phyloP scores from a whole-genome alignment of 179 eudicot species.

The Heliamphora pulchella region DNA sequence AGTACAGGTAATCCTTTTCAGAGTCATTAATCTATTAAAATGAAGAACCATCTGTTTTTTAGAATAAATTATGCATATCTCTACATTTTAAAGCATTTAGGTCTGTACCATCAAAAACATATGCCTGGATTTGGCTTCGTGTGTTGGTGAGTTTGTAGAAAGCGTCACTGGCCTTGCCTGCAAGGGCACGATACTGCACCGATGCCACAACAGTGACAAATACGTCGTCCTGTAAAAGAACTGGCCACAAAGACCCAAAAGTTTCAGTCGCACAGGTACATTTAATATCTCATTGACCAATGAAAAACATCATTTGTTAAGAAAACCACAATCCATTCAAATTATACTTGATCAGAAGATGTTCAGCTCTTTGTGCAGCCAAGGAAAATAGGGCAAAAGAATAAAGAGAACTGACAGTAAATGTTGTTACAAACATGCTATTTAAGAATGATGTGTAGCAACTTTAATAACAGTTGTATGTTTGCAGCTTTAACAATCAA shows the following conservation, averaged over 20 bases:
- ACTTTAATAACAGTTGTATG: too few relatives aligned
- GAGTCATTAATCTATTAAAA: neutral
- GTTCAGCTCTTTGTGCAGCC: neutral
- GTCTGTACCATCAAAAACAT: constrained; percentile 36
- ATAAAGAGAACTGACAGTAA: too few relatives aligned
- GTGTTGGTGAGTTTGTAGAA: constrained; percentile 40
- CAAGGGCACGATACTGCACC: constrained; percentile 35
- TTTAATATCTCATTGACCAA: neutral
- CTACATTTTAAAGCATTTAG: neutral
- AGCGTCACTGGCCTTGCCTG: constrained; percentile 36
- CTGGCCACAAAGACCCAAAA: neutral
- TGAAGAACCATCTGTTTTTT: neutral
- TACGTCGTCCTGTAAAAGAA: constrained; percentile 30
- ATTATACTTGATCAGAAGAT: neutral
- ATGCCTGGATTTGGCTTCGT: constrained; percentile 33
- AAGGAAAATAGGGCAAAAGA: neutral
- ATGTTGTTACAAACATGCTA: neutral
- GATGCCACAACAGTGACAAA: constrained; percentile 37
- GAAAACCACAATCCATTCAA: neutral
- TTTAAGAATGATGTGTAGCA: too few relatives aligned
- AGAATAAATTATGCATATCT: neutral
- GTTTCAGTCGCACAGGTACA: constrained; percentile 1
- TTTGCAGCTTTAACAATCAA: too few relatives aligned
- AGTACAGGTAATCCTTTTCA: neutral
- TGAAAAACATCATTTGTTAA: neutral